Conservation (phyloP, 768 basidiomycete genomes). For the Arthromyces matolae region DNA sequence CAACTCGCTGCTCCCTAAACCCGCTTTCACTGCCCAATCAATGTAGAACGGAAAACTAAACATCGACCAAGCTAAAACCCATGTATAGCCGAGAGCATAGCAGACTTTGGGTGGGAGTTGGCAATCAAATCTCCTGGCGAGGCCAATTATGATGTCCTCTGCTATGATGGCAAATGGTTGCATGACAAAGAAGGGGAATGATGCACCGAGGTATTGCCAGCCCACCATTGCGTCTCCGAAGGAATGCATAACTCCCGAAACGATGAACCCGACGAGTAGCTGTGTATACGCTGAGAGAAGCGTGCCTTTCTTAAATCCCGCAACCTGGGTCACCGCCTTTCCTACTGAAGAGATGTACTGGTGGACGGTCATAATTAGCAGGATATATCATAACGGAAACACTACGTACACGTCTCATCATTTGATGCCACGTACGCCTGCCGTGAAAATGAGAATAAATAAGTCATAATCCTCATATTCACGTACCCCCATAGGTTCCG, state of each 20-base stretch:
- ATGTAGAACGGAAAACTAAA: conserved; percentile 3
- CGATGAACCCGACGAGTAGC: conserved; percentile 22
- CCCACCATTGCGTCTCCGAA: conserved; percentile 25
- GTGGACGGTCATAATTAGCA: background rate
- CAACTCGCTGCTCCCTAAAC: conserved; percentile 1
- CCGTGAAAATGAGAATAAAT: background rate
- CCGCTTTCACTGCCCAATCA: conserved; percentile 7
- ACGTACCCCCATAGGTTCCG: conserved; percentile 31
- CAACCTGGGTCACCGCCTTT: conserved; percentile 9
- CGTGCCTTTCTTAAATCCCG: conserved; percentile 18
- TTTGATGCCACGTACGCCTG: conserved; percentile 28
- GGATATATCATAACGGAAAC: background rate
- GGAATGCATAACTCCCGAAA: conserved; percentile 26
- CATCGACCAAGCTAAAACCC: conserved; percentile 9
- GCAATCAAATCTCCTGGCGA: conserved; percentile 2
- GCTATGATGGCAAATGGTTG: conserved; percentile 28
- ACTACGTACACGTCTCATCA: conserved; percentile 20
- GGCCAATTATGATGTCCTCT: conserved; percentile 24
- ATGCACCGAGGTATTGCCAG: conserved; percentile 11
- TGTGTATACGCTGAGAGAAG: conserved; percentile 19
- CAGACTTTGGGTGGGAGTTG: background rate
- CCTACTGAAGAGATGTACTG: conserved; percentile 22
- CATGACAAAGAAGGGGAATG: conserved; percentile 24
- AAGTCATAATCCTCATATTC: background rate
- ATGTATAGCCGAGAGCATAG: conserved; percentile 2